A percentile compares a stretch with the other conserved stretches of the same genome.
These are phyloP conservation scores for Phytophthora idaei DNA, from an alignment of 352 stramenopile genomes.

Conservation along the genomic window DNA sequence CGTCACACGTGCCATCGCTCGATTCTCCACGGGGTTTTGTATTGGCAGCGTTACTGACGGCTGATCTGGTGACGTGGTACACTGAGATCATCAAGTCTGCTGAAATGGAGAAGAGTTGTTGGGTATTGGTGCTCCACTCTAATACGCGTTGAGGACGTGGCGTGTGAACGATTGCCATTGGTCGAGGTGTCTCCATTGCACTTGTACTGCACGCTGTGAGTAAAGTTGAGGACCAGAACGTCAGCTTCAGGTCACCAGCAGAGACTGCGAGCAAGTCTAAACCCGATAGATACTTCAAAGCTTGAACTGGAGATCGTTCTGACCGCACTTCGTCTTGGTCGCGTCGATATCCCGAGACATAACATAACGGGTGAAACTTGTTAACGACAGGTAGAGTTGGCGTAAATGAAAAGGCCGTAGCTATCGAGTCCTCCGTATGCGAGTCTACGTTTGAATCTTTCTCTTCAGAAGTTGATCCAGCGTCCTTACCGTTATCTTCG, in stretches of 20 bases:
- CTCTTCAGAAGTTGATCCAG: slow-evolving; percentile 7
- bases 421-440: slow-evolving; percentile 14
- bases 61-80: slow-evolving; percentile 50
- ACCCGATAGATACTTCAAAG: slow-evolving; percentile 64
- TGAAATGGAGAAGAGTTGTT: slow-evolving; percentile 75
- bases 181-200: slow-evolving; percentile 64
- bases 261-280: slow-evolving; percentile 75
- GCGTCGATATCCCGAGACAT: slow-evolving; percentile 67
- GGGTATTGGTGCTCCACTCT: slow-evolving; percentile 63
- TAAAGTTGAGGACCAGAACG: slow-evolving; percentile 71
- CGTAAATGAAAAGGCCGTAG: slow-evolving; percentile 31
- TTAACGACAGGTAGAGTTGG: slow-evolving; percentile 59
- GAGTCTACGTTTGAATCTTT: slow-evolving; percentile 6
- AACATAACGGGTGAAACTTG: slow-evolving; percentile 79
- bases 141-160: slow-evolving; percentile 71
- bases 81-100: slow-evolving; percentile 74
- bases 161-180: slow-evolving; percentile 69
- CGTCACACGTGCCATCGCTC: slow-evolving; percentile 54
- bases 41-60: slow-evolving; percentile 20
- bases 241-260: slow-evolving; percentile 77
- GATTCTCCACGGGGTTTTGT: slow-evolving; percentile 23
- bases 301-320: slow-evolving; percentile 77
- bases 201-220: slow-evolving; percentile 68
- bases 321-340: slow-evolving; percentile 81
- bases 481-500: slow-evolving; percentile 28